Conservation (phyloP, 129 eudicot genomes). For the Glebionis coronaria region DNA sequence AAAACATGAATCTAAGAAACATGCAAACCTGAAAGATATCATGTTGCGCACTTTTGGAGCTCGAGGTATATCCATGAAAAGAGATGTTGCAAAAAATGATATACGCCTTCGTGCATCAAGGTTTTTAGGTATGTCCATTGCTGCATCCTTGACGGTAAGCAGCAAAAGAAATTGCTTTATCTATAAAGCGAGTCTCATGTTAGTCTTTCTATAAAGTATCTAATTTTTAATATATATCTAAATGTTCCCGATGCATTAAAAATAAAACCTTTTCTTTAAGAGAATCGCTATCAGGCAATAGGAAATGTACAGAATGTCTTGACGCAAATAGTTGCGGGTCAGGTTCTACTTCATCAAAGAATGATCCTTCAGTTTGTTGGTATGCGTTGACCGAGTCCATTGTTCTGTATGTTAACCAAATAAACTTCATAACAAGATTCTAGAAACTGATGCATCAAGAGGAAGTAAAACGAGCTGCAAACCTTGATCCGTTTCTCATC, state of each 20-base stretch:
- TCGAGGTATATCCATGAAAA: conserved; percentile 83
- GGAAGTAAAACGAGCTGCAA: conserved; percentile 16
- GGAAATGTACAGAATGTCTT: conserved; percentile 78
- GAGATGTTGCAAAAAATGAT: conserved; percentile 83
- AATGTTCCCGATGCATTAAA: conserved; percentile 1
- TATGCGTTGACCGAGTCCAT: conserved; percentile 49
- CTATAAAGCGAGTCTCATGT: conserved; percentile 33
- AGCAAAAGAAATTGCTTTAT: conserved; percentile 78
- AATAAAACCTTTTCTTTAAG: conserved; percentile 59
- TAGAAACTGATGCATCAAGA: background rate
- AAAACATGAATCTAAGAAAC: background rate
- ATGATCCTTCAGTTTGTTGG: conserved; percentile 44
- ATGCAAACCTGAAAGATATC: conserved; percentile 82
- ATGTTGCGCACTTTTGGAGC: conserved; percentile 95
- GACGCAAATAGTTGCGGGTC: conserved; percentile 85
- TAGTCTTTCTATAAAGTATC: conserved; percentile 12
- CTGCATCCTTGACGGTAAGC: conserved; percentile 70
- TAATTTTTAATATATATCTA: conserved; percentile 2
- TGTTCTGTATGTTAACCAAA: conserved; percentile 42
- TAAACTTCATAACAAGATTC: conserved; percentile 9
- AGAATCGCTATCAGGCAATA: conserved; percentile 62
- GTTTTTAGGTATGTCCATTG: conserved; percentile 78
- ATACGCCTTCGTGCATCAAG: conserved; percentile 87
- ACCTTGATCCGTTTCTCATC: conserved; percentile 86
- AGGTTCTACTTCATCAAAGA: conserved; percentile 47